Base-by-base conservation (phyloP, 1,284 basidiomycete species). In the Ustilago crameri region DNA sequence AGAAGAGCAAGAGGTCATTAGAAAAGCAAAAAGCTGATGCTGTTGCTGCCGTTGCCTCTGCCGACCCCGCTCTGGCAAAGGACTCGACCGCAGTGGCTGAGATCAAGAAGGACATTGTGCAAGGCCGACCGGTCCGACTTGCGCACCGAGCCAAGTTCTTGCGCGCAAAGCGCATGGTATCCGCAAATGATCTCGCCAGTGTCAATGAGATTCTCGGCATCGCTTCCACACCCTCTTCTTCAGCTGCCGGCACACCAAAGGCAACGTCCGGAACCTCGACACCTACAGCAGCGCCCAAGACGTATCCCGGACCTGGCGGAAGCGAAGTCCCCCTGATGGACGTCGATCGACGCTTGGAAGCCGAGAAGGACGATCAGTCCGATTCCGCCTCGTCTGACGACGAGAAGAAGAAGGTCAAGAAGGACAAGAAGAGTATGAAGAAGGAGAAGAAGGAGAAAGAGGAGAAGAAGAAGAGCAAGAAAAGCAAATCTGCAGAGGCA, bases 181-280 rank as follows among this genome's bases (percentile, higher is more conserved):
- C 67, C 12, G 70, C 72, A 17, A 63, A 53, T 23, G 75, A 77
- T 22, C 56, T 71, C 5, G 53, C 58, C 23, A 75, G 76, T 46
- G 69, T 82, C 65, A 82, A 82, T 44, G 80, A 82, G 51, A 82
- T 82, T 18, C 61, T 82, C 9, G 80, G 80, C 3, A 81, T 82
- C 30, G 64, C 75, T 9, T 64, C 74, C 1, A 64, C 56, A 9
- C 49, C 70, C 12, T 55, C 61, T 26, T 73, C 76, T 14, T 66
- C 75, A 17, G 45, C 68, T 17, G 66, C 72, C 1, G 71, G 66
- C 5, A 58, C 65, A 7, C 59, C 64, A 2, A 57, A 48, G 45
- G 40, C 51, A 9, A 42, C 44, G n/a, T 65, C 67, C 8, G 67
- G 67, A 3, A 61, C 61, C 5, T 52, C 56, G 7, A 69, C 66